Conservation (phyloP, 495 filamentous ascomycete species). For the Diplogelasinospora grovesii region DNA sequence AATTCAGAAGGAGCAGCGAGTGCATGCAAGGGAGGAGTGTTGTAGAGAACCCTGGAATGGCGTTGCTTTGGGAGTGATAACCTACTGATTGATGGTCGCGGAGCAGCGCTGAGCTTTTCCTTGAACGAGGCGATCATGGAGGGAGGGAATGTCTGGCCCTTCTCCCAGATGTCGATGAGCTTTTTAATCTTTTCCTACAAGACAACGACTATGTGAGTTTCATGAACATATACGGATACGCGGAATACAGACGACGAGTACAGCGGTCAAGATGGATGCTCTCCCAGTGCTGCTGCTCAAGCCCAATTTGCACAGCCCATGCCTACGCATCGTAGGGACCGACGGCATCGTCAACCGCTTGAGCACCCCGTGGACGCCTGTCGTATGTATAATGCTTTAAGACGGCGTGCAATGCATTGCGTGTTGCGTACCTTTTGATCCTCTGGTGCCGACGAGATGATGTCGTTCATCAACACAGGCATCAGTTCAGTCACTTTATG, state of each 20-base stretch:
- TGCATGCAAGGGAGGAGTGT: too few species aligned
- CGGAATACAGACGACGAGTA: conserved; percentile 1
- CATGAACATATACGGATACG: conserved; percentile 7
- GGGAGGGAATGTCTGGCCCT: conserved; percentile 81
- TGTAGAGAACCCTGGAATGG: too few species aligned
- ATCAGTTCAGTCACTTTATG: conserved; percentile 94
- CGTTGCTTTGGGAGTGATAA: conserved; percentile 22
- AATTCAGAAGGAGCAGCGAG: background rate
- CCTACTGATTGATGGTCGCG: conserved; percentile 60
- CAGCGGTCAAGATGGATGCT: too few species aligned
- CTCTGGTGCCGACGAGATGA: conserved; percentile 77
- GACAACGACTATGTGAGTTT: conserved; percentile 33
- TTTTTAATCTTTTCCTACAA: conserved; percentile 94
- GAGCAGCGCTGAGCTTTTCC: conserved; percentile 63
- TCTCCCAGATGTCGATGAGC: conserved; percentile 96
- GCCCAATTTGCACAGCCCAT: too few species aligned
- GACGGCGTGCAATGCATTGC: conserved; percentile 10
- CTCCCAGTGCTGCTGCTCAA: too few species aligned
- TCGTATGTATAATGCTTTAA: too few species aligned
- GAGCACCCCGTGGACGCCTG: background rate
- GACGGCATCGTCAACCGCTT: background rate
- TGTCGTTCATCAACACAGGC: conserved; percentile 91
- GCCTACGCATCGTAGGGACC: too few species aligned
- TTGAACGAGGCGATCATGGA: conserved; percentile 80
- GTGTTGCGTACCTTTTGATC: conserved; percentile 93